These are phyloP conservation scores for Dictyophora rubrovolvata DNA, from an alignment of 768 basidiomycete species.

Conservation along the genomic window DNA sequence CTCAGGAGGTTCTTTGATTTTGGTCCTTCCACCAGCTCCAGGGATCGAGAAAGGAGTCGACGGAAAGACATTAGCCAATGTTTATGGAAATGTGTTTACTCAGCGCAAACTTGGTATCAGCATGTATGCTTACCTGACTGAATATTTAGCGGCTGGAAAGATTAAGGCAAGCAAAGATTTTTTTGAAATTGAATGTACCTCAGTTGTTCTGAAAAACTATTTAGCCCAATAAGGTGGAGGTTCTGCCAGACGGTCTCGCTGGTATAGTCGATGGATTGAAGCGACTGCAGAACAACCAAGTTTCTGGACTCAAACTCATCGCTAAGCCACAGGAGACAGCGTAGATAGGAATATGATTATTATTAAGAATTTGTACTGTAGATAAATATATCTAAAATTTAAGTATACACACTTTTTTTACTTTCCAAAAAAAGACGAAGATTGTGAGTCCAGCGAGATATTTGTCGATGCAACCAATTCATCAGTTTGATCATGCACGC, in stretches of 20 bases:
- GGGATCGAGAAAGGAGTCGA: slow-evolving; percentile 1
- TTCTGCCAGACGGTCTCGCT: slow-evolving; percentile 31
- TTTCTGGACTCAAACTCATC: slow-evolving; percentile 36
- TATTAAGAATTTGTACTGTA: no score
- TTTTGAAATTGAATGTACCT: neutral
- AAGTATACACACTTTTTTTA: no score
- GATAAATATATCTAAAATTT: no score
- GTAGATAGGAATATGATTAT: neutral
- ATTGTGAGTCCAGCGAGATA: no score
- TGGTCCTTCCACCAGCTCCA: neutral
- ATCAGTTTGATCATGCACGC: no score
- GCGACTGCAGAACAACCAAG: slow-evolving; percentile 24
- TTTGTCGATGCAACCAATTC: no score
- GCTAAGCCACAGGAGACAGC: slow-evolving; percentile 31
- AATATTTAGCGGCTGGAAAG: neutral
- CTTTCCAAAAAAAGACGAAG: no score
- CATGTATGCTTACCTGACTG: neutral
- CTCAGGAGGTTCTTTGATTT: slow-evolving; percentile 24
- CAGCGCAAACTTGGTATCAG: slow-evolving; percentile 11
- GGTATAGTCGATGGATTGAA: slow-evolving; percentile 29
- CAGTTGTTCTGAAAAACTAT: neutral
- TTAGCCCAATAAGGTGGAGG: slow-evolving; percentile 32
- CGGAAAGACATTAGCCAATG: slow-evolving; percentile 8
- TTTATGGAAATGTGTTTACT: slow-evolving; percentile 7
- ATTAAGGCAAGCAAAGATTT: neutral